Evolutionary conservation across 1,139 yeast genomes (phyloP).

Genomic region (Yarrowia galli): DNA sequence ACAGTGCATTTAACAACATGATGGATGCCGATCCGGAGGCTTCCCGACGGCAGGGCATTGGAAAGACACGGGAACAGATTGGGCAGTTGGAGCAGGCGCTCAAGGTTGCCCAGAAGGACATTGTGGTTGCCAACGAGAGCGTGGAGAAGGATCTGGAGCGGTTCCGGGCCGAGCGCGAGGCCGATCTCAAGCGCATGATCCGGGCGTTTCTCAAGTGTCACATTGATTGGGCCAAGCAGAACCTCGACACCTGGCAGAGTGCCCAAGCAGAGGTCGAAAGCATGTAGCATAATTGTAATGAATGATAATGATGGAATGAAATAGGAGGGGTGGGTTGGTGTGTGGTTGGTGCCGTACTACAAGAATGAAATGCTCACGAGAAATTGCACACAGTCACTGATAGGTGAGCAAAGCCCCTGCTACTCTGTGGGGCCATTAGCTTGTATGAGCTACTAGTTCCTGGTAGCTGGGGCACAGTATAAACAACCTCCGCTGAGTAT

Average conservation of each 20-base stretch:
- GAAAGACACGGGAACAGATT: slow-evolving; percentile 61
- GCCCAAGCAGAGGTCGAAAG: slow-evolving; percentile 53
- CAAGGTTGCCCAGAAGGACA: slow-evolving; percentile 63
- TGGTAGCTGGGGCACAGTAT: too few relatives aligned
- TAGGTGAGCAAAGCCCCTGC: too few relatives aligned
- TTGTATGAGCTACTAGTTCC: too few relatives aligned
- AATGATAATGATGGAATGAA: background rate
- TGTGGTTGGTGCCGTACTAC: too few relatives aligned
- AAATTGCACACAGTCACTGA: too few relatives aligned
- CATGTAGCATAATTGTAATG: slow-evolving; percentile 19
- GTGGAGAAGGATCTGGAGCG: slow-evolving; percentile 59
- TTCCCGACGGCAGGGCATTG: slow-evolving; percentile 64
- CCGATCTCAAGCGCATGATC: slow-evolving; percentile 59
- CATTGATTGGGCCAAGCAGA: slow-evolving; percentile 73
- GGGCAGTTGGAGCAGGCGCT: slow-evolving; percentile 64
- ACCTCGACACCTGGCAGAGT: slow-evolving; percentile 77
- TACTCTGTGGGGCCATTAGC: too few relatives aligned
- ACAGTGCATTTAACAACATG: slow-evolving; percentile 70
- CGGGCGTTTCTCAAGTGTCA: slow-evolving; percentile 64
- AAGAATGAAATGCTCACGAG: too few relatives aligned
- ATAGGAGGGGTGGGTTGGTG: too few relatives aligned
- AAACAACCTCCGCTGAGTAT: too few relatives aligned
- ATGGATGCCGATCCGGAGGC: slow-evolving; percentile 76
- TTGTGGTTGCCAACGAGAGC: slow-evolving; percentile 59
- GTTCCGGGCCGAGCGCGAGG: slow-evolving; percentile 57